Evolutionary conservation across 352 stramenopile species (phyloP).

Genomic region (Pythium plurisporium): DNA sequence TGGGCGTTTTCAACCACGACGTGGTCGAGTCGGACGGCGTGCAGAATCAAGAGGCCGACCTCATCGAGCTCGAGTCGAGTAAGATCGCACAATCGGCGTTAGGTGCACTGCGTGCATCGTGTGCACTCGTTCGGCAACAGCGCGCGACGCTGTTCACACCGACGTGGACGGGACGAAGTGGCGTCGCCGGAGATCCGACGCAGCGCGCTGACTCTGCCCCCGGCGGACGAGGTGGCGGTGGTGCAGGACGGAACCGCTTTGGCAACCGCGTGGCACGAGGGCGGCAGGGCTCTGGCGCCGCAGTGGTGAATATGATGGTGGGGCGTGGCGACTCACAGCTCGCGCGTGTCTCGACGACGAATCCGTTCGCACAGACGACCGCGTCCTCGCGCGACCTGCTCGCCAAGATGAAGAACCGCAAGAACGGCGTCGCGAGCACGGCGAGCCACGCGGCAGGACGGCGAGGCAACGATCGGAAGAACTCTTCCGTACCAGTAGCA

Average conservation of each 20-base stretch:
- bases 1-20: slow-evolving; percentile 94
- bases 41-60: slow-evolving; percentile 84
- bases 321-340: not conserved
- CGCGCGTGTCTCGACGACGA: slow-evolving; percentile 13
- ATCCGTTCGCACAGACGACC: slow-evolving; percentile 29
- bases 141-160: slow-evolving; percentile 57
- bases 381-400: slow-evolving; percentile 71
- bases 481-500: no score
- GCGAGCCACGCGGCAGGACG: not conserved
- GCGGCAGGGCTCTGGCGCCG: slow-evolving; percentile 8
- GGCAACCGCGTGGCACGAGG: slow-evolving; percentile 36
- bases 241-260: slow-evolving; percentile 24
- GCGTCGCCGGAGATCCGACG: slow-evolving; percentile 57
- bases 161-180: slow-evolving; percentile 73
- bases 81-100: slow-evolving; percentile 87
- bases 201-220: slow-evolving; percentile 25
- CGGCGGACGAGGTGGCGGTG: no score
- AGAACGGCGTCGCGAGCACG: slow-evolving; percentile 28
- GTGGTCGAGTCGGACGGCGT: slow-evolving; percentile 86
- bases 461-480: no score
- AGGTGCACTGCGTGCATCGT: slow-evolving; percentile 76
- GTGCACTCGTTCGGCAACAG: slow-evolving; percentile 63
- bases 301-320: slow-evolving; percentile 2
- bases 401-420: slow-evolving; percentile 47
- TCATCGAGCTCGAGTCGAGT: slow-evolving; percentile 91